phyloP scores from a whole-genome alignment of 2,329 filamentous ascomycete genomes.

The Sphaceloma murrayae region DNA sequence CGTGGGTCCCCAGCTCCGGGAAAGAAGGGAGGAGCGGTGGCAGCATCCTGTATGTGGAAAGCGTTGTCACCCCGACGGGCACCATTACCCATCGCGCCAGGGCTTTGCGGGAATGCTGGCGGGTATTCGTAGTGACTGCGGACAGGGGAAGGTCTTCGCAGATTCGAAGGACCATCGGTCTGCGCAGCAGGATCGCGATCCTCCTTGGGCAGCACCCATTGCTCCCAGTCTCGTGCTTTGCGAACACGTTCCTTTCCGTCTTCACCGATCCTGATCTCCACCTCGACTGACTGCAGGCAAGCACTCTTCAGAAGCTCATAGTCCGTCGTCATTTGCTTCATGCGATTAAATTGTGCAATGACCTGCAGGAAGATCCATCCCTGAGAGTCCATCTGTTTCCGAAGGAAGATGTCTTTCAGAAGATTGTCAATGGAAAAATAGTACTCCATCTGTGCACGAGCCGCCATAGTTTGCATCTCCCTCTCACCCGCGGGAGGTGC shows the following conservation, averaged over 20 bases:
- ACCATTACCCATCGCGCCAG: conserved; percentile 23
- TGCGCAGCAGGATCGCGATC: conserved; percentile 65
- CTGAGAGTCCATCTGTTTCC: conserved; percentile 88
- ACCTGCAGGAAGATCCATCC: conserved; percentile 77
- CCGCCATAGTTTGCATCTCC: conserved; percentile 48
- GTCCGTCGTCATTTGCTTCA: conserved; percentile 63
- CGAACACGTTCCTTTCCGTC: conserved; percentile 74
- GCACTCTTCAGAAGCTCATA: conserved; percentile 64
- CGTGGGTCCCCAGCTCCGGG: conserved; percentile 17
- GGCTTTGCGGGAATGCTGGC: conserved; percentile 24
- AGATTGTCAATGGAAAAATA: conserved; percentile 97
- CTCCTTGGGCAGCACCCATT: conserved; percentile 64
- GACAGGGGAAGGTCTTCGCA: conserved; percentile 32
- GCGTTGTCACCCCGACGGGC: conserved; percentile 22
- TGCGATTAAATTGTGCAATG: conserved; percentile 77
- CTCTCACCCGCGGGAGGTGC: conserved; percentile 51
- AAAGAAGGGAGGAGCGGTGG: conserved; percentile 18
- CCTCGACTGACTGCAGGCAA: conserved; percentile 58
- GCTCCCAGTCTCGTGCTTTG: conserved; percentile 63
- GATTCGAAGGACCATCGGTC: conserved; percentile 55
- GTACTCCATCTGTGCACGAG: conserved; percentile 62
- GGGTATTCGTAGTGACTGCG: conserved; percentile 30
- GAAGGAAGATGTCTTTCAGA: conserved; percentile 82
- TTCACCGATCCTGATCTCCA: conserved; percentile 66
- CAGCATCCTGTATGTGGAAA: conserved; percentile 15